Base-by-base conservation (phyloP, 2,329 filamentous ascomycete species). In the Botrytis tulipae region DNA sequence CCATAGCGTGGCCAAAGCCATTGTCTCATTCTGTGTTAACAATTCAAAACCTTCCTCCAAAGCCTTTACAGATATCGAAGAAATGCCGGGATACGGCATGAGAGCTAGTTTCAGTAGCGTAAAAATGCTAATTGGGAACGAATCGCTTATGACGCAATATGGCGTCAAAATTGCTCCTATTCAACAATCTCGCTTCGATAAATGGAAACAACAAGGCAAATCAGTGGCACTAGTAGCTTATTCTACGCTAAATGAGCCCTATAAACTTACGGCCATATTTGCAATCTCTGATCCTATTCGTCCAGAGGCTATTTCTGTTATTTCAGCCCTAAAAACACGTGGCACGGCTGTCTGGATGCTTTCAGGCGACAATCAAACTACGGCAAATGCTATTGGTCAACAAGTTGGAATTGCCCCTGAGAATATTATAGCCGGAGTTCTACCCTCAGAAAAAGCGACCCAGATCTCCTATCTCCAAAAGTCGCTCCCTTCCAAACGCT, bases 331-430 rank as follows among this genome's bases (percentile, higher is more conserved):
- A 0, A 87, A 88, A 61, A 82, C 86, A 7, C 87, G 88, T 25
- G 90, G 91, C 32, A 90, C 92, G 65, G 88, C 90, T 46, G 92
- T 97, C 6, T 97, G 92, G 90, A 97, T 98, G 93, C 90, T 97
- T 54, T 97, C 94, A 0, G 95, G 95, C 44, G 95, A 98, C 84
- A 97, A 97, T 80, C 84, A 86, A n/a, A 90, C 85, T n/a, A 98
- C 95, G 0, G 95, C 95, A 3, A 85, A 87, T 32, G 93, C 94
- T 0, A 93, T 98, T 4, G 95, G 92, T 1, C 83, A 86, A 2
- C 89, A 89, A 78, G 86, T 97, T 29, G 93, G 93, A 35, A 97
- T 98, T 76, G 6, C 87, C 89, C 0, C 79, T 85, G 0, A 83
- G 85, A 93, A 97, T 80, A 91, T 98, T 76, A 92, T 97, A 75